A percentile compares a stretch with the other conserved stretches of the same genome.
Conservation (phyloP, 441 rosid species). For the Mallotus repandus region DNA sequence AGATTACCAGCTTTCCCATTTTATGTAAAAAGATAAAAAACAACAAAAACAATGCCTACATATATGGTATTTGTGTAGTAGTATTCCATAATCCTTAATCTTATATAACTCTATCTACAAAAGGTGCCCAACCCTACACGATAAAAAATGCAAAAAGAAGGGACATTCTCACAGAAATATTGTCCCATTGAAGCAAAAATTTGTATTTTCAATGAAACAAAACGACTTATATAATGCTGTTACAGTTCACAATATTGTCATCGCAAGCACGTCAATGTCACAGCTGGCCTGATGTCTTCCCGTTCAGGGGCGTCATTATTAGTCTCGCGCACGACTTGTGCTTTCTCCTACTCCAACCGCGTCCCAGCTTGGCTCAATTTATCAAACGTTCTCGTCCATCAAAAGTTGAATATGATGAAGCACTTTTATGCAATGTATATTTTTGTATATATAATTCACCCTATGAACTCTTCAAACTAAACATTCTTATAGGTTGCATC, state of each 20-base stretch:
- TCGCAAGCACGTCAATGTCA: constrained; percentile 8
- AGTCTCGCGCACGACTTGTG: constrained; percentile 35
- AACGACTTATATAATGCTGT: too few relatives aligned
- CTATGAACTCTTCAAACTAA: background rate
- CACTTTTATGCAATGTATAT: background rate
- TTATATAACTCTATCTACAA: too few relatives aligned
- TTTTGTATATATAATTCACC: background rate
- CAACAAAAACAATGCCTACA: too few relatives aligned
- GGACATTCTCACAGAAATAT: too few relatives aligned
- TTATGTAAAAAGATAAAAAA: too few relatives aligned
- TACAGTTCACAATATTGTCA: background rate
- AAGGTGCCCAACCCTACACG: too few relatives aligned
- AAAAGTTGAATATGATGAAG: too few relatives aligned
- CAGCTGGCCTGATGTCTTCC: background rate
- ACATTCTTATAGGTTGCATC: background rate
- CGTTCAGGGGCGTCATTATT: background rate
- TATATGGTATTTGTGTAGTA: background rate
- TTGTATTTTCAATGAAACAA: too few relatives aligned
- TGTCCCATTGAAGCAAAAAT: too few relatives aligned
- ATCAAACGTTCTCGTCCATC: too few relatives aligned
- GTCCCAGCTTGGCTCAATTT: constrained; percentile 19
- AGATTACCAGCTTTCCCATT: background rate
- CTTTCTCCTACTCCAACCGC: constrained; percentile 26
- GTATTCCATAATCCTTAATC: background rate
- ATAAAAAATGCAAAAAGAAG: too few relatives aligned